Evolutionary conservation across 2,329 filamentous ascomycete genomes (phyloP).

Genomic region (Aureobasidium mangrovei): DNA sequence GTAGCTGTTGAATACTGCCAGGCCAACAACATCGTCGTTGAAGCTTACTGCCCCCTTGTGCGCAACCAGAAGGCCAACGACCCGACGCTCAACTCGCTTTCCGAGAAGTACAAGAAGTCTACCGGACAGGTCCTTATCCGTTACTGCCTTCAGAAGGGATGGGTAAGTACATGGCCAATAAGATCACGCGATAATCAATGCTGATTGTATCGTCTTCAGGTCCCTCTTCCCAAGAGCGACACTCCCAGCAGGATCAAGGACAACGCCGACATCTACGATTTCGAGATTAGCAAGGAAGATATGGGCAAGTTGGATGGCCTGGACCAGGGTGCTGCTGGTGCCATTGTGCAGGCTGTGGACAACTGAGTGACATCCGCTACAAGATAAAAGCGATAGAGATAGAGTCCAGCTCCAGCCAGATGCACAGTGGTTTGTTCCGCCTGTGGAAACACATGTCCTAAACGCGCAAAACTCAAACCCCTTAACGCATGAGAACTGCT

Average conservation of each 20-base stretch:
- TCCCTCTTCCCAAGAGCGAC: constrained; percentile 64
- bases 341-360: constrained; percentile 26
- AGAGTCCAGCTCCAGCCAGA: not conserved
- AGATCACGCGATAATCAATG: not conserved
- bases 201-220: not conserved
- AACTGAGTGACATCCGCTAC: constrained; percentile 17
- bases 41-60: constrained; percentile 60
- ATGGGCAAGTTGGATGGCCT: constrained; percentile 46
- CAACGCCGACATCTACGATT: constrained; percentile 56
- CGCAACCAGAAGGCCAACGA: constrained; percentile 65
- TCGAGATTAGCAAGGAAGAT: constrained; percentile 48
- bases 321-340: constrained; percentile 31
- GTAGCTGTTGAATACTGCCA: constrained; percentile 50
- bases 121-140: constrained; percentile 70
- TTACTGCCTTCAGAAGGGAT: constrained; percentile 74
- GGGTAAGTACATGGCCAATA: constrained; percentile 32
- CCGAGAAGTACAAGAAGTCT: constrained; percentile 63
- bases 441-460: not conserved
- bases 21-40: constrained; percentile 50
- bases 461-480: not conserved
- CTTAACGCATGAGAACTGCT: not conserved
- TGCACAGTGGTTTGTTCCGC: not conserved
- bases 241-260: constrained; percentile 56
- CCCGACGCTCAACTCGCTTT: constrained; percentile 52
- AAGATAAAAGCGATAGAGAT: not conserved